phyloP scores from a whole-genome alignment of 2,329 filamentous ascomycete species.

The Diaporthe destruens region DNA sequence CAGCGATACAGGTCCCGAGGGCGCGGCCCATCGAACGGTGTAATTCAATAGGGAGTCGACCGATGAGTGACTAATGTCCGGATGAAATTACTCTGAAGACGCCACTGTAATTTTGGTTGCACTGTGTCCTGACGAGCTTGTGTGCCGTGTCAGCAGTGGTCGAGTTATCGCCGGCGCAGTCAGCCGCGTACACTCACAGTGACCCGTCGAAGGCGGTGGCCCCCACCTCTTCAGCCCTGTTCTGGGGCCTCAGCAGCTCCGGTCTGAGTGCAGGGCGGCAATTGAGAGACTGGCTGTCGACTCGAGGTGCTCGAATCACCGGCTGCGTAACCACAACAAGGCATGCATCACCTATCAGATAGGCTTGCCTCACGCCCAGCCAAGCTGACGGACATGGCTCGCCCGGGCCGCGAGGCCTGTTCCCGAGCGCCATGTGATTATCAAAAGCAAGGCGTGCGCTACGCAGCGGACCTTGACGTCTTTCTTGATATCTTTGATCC shows the following conservation, averaged over 20 bases:
- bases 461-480: background rate
- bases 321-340: background rate
- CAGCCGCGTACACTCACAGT: slow-evolving; percentile 10
- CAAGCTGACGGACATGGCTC: slow-evolving; percentile 16
- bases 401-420: slow-evolving; percentile 14
- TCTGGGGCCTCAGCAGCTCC: background rate
- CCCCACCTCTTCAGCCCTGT: background rate
- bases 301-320: background rate
- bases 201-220: background rate
- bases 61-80: background rate
- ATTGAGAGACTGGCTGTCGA: slow-evolving; percentile 11
- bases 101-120: background rate
- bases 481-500: background rate
- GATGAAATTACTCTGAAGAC: background rate
- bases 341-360: slow-evolving; percentile 7
- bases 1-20: background rate
- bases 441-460: background rate
- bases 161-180: background rate
- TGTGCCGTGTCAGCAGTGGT: background rate
- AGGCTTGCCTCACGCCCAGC: slow-evolving; percentile 21
- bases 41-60: too few relatives aligned
- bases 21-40: background rate
- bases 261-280: background rate
- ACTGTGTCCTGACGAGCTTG: background rate
- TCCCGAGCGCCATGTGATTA: slow-evolving; percentile 13